Conservation (phyloP, 352 stramenopile genomes). For the Lagenidium giganteum region DNA sequence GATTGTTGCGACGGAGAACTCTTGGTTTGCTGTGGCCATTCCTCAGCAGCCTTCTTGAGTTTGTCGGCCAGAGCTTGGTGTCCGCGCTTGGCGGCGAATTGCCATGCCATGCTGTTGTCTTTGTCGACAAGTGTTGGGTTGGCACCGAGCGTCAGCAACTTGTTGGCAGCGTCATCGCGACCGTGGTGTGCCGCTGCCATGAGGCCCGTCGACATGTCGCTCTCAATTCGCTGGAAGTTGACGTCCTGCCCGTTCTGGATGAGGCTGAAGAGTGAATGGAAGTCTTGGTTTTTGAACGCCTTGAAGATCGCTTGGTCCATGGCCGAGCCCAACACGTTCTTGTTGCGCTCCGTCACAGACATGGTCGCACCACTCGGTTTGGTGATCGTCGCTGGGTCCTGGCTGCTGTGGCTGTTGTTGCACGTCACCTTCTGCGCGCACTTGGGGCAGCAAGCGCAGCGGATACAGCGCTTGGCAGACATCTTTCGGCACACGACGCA, state of each 20-base stretch:
- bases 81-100: conserved; percentile 62
- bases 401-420: conserved; percentile 14
- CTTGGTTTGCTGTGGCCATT: too few species aligned
- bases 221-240: conserved; percentile 83
- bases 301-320: conserved; percentile 83
- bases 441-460: conserved; percentile 66
- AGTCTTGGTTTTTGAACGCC: conserved; percentile 73
- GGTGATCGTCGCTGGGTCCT: conserved; percentile 1
- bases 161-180: conserved; percentile 65
- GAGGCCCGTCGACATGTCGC: conserved; percentile 60
- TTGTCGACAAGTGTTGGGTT: conserved; percentile 58
- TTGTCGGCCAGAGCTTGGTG: conserved; percentile 62
- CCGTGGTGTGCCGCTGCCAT: conserved; percentile 80
- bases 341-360: conserved; percentile 67
- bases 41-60: conserved; percentile 61
- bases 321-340: conserved; percentile 71
- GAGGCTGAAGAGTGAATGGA: conserved; percentile 77
- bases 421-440: conserved; percentile 69
- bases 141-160: conserved; percentile 54
- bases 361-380: conserved; percentile 12
- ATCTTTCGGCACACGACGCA: conserved; percentile 71
- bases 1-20: too few species aligned
- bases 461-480: conserved; percentile 66
- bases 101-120: conserved; percentile 50
- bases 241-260: conserved; percentile 80